Percentiles rank a stretch among this genome's conserved stretches.
These are phyloP conservation scores for Fusarium sp. DNA, from an alignment of 2,329 filamentous ascomycete species.

Conservation along the genomic window DNA sequence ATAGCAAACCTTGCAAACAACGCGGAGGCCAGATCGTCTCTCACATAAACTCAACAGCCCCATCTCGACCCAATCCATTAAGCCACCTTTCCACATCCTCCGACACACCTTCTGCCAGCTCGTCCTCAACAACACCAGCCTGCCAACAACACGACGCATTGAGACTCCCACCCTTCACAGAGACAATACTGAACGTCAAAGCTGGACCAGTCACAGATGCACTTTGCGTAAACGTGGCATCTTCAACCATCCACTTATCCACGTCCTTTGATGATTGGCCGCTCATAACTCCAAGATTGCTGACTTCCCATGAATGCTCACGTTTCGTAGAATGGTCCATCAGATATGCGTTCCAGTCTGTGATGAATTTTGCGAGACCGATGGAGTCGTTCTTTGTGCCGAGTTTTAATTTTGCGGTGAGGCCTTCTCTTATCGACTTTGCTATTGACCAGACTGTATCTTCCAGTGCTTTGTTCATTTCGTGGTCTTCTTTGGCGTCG, in stretches of 20 bases:
- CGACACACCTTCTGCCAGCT: constrained; percentile 1
- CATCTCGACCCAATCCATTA: background rate
- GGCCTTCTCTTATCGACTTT: constrained; percentile 19
- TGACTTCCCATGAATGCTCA: constrained; percentile 15
- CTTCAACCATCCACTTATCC: background rate
- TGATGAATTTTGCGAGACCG: constrained; percentile 12
- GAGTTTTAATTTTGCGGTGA: constrained; percentile 36
- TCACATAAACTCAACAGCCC: background rate
- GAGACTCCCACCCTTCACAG: background rate
- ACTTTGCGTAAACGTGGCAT: constrained; percentile 12
- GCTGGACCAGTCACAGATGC: constrained; percentile 1
- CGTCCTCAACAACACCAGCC: constrained; percentile 10
- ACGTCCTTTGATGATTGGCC: background rate
- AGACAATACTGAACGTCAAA: constrained; percentile 1
- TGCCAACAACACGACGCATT: constrained; percentile 17
- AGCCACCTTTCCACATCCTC: constrained; percentile 19
- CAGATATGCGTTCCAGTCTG: constrained; percentile 14
- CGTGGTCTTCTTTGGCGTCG: background rate
- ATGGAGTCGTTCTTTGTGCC: constrained; percentile 15
- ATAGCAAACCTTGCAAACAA: background rate
- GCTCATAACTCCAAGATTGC: constrained; percentile 25
- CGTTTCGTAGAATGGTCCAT: constrained; percentile 9
- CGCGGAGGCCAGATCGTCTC: background rate
- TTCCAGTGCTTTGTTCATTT: background rate
- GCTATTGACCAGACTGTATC: constrained; percentile 40